These are phyloP conservation scores for Trichoderma arundinaceum DNA, from an alignment of 2,329 filamentous ascomycete genomes.

Conservation along the genomic window DNA sequence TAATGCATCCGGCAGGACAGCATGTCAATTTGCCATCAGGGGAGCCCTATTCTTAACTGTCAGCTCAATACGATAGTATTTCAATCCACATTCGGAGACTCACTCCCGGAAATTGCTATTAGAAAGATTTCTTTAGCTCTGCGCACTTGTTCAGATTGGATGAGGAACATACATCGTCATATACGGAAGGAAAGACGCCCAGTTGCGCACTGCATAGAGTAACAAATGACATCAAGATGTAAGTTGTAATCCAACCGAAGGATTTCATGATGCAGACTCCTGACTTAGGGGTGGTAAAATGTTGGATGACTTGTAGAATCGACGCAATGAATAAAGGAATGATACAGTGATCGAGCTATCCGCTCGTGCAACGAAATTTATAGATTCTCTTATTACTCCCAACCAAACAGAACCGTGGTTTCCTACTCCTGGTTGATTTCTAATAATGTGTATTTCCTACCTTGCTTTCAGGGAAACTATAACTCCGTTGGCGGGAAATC, in stretches of 20 bases:
- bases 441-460: too few relatives aligned
- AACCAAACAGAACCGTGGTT: too few relatives aligned
- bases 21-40: conserved; percentile 1
- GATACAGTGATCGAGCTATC: too few relatives aligned
- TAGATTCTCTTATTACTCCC: too few relatives aligned
- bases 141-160: too few relatives aligned
- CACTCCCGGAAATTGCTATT: neutral
- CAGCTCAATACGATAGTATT: neutral
- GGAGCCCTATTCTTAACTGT: neutral
- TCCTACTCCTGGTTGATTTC: too few relatives aligned
- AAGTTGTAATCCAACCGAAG: neutral
- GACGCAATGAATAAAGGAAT: too few relatives aligned
- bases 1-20: conserved; percentile 10
- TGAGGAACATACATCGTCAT: neutral
- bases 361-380: too few relatives aligned
- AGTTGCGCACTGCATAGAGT: neutral
- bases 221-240: neutral
- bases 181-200: neutral
- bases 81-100: neutral
- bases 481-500: too few relatives aligned
- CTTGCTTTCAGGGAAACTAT: too few relatives aligned
- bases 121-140: neutral
- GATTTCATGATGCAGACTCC: neutral
- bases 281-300: too few relatives aligned
- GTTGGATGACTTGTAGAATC: too few relatives aligned